Conservation (phyloP, 345 rosid species). For the Citrus glauca region DNA sequence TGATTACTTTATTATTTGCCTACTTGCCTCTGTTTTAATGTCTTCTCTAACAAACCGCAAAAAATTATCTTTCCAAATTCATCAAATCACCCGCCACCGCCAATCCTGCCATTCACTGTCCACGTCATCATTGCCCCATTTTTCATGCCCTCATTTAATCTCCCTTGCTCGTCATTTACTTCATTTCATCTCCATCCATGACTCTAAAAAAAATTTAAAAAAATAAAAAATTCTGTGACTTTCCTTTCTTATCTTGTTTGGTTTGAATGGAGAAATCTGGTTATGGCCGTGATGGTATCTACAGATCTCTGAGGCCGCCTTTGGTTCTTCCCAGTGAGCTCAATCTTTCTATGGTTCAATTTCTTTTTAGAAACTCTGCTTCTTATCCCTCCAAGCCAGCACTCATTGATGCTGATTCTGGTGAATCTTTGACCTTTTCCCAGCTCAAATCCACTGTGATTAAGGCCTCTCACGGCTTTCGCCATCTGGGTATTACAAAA, state of each 20-base stretch:
- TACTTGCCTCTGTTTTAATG: neutral
- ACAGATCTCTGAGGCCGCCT: conserved; percentile 67
- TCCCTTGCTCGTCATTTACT: no score
- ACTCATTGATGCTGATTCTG: conserved; percentile 63
- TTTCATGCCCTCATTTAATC: no score
- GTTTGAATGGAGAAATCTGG: conserved; percentile 75
- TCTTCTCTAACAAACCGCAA: neutral
- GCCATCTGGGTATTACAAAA: conserved; percentile 57
- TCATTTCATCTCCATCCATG: neutral
- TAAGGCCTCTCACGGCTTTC: conserved; percentile 63
- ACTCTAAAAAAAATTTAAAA: neutral
- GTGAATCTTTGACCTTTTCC: conserved; percentile 48
- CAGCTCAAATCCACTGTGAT: conserved; percentile 50
- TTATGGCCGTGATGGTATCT: conserved; percentile 79
- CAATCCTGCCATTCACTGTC: no score
- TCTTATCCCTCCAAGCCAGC: conserved; percentile 61
- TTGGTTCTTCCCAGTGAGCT: conserved; percentile 58
- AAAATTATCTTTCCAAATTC: neutral
- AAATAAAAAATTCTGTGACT: neutral
- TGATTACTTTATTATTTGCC: neutral
- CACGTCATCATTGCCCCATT: no score
- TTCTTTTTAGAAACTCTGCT: conserved; percentile 52
- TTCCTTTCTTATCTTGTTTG: neutral
- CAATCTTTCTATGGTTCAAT: conserved; percentile 55
- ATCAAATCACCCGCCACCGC: neutral